phyloP scores from a whole-genome alignment of 140 eudicot species.

The Flaveria floridana region DNA sequence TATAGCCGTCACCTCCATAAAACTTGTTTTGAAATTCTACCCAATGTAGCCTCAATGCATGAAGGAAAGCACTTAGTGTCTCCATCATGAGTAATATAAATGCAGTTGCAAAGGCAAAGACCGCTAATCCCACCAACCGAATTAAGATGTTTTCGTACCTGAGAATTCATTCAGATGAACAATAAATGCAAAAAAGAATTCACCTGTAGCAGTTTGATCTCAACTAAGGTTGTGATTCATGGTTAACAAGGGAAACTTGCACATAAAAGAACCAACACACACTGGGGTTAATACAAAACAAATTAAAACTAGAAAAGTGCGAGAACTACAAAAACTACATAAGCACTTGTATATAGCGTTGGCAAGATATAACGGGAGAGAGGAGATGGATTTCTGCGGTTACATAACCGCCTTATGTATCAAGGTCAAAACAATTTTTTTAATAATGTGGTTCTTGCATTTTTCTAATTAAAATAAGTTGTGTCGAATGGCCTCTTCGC shows the following conservation, averaged over 20 bases:
- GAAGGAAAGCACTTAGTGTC: constrained; percentile 90
- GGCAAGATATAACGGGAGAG: not conserved
- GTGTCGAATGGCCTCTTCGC: not conserved
- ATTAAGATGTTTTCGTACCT: constrained; percentile 76
- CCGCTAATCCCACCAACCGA: constrained; percentile 72
- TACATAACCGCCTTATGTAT: not conserved
- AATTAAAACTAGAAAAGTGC: not conserved
- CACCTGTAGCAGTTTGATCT: not conserved
- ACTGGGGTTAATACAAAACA: not conserved
- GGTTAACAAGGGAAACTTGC: not conserved
- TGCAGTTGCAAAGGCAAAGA: constrained; percentile 89
- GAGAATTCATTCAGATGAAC: constrained; percentile 17
- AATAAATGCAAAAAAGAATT: constrained; percentile 4
- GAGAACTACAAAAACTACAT: not conserved
- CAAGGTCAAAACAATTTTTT: not conserved
- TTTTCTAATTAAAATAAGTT: not conserved
- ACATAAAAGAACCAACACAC: not conserved
- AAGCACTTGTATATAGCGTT: not conserved
- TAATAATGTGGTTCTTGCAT: not conserved
- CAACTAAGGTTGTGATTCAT: not conserved
- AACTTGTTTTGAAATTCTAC: constrained; percentile 92
- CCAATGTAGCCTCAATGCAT: constrained; percentile 96
- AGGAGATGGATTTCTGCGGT: not conserved
- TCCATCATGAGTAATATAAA: constrained; percentile 93
- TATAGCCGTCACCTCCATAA: constrained; percentile 82